These are phyloP conservation scores for Sphagnum tenellum DNA, from an alignment of 225 moss, liverwort and hornwort species.

Conservation along the genomic window DNA sequence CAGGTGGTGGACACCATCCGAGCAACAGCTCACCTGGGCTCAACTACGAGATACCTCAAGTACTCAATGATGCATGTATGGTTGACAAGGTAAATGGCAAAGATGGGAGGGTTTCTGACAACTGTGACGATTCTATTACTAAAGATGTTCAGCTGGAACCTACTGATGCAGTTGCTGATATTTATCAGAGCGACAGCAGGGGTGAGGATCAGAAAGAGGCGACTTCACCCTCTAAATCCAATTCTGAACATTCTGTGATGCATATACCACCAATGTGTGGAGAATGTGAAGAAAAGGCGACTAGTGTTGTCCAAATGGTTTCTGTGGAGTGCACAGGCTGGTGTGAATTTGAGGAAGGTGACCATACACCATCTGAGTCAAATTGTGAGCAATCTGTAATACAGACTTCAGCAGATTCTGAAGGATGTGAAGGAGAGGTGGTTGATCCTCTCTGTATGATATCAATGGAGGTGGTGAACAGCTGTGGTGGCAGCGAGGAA, in stretches of 20 bases:
- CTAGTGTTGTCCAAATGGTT: too few relatives aligned
- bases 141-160: not conserved
- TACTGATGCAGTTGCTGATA: not conserved
- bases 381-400: not conserved
- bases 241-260: not conserved
- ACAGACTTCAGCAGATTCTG: not conserved
- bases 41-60: not conserved
- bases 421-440: not conserved
- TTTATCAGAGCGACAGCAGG: too few relatives aligned
- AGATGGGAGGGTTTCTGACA: slow-evolving; percentile 4
- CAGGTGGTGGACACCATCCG: not conserved
- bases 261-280: too few relatives aligned
- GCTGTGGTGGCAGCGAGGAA: too few relatives aligned
- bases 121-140: too few relatives aligned
- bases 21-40: slow-evolving; percentile 2
- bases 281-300: too few relatives aligned
- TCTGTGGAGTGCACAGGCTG: too few relatives aligned
- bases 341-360: too few relatives aligned
- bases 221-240: slow-evolving; percentile 1
- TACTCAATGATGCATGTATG: not conserved
- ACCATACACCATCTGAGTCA: not conserved
- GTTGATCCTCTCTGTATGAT: too few relatives aligned
- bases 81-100: not conserved
- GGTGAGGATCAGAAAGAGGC: too few relatives aligned
- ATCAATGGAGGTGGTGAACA: too few relatives aligned